Percentiles rank a stretch among this genome's conserved stretches.
phyloP scores from a whole-genome alignment of 169 alveolate species.

The Cryptosporidium tyzzeri region DNA sequence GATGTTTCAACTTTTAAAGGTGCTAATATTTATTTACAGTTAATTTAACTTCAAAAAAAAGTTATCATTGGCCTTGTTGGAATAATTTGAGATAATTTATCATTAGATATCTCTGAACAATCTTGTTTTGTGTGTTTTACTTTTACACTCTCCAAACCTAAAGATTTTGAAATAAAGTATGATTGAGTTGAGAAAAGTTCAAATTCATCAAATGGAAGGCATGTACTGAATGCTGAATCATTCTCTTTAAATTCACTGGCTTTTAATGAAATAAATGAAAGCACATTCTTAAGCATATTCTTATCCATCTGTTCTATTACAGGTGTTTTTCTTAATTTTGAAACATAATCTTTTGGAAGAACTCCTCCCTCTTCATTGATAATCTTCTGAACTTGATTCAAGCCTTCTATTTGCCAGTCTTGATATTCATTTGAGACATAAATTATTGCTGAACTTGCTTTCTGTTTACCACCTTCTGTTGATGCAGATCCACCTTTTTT shows the following conservation, averaged over 20 bases:
- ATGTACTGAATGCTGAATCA: constrained; percentile 23
- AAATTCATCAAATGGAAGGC: constrained; percentile 60
- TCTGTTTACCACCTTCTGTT: not conserved
- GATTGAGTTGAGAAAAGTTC: constrained; percentile 42
- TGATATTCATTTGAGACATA: constrained; percentile 61
- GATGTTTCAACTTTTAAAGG: constrained; percentile 56
- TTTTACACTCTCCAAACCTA: not conserved
- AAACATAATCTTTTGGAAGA: constrained; percentile 57
- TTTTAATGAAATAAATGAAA: constrained; percentile 56
- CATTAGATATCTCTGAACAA: constrained; percentile 43
- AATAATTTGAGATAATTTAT: constrained; percentile 56
- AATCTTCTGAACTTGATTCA: constrained; percentile 52
- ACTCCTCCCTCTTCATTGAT: constrained; percentile 39
- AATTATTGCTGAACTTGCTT: constrained; percentile 25
- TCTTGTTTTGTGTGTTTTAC: constrained; percentile 25
- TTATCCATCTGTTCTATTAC: constrained; percentile 63
- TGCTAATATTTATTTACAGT: constrained; percentile 31
- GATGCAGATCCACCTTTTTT: constrained; percentile 18
- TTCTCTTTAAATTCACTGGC: constrained; percentile 58
- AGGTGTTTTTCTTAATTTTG: constrained; percentile 49
- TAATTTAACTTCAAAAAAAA: constrained; percentile 4
- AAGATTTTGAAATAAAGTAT: constrained; percentile 40
- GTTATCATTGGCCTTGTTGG: constrained; percentile 65
- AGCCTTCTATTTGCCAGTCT: constrained; percentile 70
- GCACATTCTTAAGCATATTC: constrained; percentile 44